phyloP scores from a whole-genome alignment of 805 yeast genomes.

The Maudiozyma saulgeensis region DNA sequence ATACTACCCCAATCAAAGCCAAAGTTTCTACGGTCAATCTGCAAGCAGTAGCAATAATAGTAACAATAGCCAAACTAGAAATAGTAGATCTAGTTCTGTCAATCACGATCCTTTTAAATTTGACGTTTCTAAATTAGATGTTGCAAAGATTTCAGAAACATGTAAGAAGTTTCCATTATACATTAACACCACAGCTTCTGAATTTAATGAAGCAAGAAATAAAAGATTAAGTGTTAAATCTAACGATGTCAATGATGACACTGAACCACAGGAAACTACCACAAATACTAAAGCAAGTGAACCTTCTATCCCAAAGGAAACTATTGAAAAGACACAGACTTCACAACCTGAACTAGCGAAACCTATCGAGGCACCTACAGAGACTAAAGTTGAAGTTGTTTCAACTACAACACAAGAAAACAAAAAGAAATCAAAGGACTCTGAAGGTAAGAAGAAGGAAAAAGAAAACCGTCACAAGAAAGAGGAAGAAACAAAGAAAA shows the following conservation, averaged over 20 bases:
- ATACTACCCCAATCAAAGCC: slow-evolving; percentile 11
- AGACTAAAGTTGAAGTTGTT: neutral
- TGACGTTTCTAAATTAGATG: slow-evolving; percentile 16
- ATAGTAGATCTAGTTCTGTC: slow-evolving; percentile 4
- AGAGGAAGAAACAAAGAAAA: slow-evolving; percentile 1
- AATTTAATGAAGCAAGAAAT: slow-evolving; percentile 25
- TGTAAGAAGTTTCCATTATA: slow-evolving; percentile 22
- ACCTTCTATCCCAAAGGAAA: neutral
- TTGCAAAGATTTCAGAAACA: slow-evolving; percentile 4
- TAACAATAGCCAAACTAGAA: neutral
- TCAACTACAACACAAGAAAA: neutral
- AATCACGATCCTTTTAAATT: slow-evolving; percentile 20
- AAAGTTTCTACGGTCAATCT: slow-evolving; percentile 6
- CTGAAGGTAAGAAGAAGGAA: neutral
- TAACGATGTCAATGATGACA: neutral
- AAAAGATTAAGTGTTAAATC: neutral
- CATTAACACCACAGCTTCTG: slow-evolving; percentile 23
- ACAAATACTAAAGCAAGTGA: neutral
- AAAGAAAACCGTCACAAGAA: slow-evolving; percentile 1
- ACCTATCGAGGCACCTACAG: neutral
- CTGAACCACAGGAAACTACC: neutral
- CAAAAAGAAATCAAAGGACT: neutral
- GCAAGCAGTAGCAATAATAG: neutral
- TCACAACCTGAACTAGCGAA: neutral
- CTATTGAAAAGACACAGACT: neutral